phyloP scores from a whole-genome alignment of 208 protist species.

The Trypanosoma cruzi region DNA sequence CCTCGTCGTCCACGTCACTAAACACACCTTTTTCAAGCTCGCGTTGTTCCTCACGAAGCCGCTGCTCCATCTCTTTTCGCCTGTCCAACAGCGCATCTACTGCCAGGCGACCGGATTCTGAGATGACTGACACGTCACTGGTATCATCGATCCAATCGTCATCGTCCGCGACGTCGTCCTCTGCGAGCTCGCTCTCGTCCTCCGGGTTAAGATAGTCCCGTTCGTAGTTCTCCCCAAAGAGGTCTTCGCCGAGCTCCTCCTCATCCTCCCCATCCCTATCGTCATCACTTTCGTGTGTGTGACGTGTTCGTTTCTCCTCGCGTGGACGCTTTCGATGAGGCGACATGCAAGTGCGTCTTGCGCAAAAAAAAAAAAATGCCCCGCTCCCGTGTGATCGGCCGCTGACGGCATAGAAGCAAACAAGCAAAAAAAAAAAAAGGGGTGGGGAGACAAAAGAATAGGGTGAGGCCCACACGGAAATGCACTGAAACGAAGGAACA shows the following conservation, averaged over 20 bases:
- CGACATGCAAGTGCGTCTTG: conserved; percentile 7
- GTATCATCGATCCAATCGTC: conserved; percentile 82
- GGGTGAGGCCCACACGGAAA: no score
- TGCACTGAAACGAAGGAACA: not conserved
- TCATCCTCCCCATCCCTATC: conserved; percentile 38
- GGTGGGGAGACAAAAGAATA: not conserved
- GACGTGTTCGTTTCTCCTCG: conserved; percentile 7
- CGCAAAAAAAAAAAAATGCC: conserved; percentile 7
- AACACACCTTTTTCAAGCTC: conserved; percentile 85
- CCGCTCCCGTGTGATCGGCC: not conserved
- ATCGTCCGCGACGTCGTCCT: conserved; percentile 67
- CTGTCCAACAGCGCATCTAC: conserved; percentile 82
- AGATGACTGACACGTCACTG: conserved; percentile 79
- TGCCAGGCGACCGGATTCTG: conserved; percentile 62
- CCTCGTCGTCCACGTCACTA: conserved; percentile 76
- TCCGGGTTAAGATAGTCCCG: conserved; percentile 84
- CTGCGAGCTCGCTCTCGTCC: conserved; percentile 73
- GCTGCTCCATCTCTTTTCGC: conserved; percentile 58
- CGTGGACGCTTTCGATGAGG: conserved; percentile 30
- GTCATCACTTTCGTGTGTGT: conserved; percentile 9
- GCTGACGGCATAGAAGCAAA: not conserved
- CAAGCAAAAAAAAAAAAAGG: not conserved
- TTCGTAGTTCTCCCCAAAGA: conserved; percentile 91
- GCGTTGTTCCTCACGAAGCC: conserved; percentile 60
- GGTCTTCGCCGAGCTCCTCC: conserved; percentile 70